Conservation (phyloP, 208 protist genomes). For the Crithidia sp. region DNA sequence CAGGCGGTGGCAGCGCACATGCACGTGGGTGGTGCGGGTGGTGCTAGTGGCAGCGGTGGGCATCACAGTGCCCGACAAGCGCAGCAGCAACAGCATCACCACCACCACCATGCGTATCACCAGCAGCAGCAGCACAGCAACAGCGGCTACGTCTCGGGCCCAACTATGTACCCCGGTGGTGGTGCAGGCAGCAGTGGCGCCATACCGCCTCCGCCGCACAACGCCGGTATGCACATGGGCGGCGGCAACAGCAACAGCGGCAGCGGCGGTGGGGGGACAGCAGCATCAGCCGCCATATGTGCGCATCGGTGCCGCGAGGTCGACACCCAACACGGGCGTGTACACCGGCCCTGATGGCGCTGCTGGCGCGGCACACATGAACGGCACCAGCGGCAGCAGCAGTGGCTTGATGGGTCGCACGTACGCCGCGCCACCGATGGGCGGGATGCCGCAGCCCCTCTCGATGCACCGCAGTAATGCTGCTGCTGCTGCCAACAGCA, state of each 20-base stretch:
- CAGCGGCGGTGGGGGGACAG: neutral
- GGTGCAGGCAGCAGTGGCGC: neutral
- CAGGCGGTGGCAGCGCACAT: neutral
- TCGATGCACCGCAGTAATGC: no score
- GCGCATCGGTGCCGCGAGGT: constrained; percentile 3
- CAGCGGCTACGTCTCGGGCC: constrained; percentile 7
- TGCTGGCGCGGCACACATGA: no score
- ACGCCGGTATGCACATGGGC: neutral
- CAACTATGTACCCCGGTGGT: neutral
- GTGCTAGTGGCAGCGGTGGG: neutral
- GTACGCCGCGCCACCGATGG: neutral
- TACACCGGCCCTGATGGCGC: no score
- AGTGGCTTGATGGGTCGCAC: constrained; percentile 7
- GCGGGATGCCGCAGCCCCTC: neutral
- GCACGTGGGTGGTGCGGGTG: constrained; percentile 1
- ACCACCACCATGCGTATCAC: neutral
- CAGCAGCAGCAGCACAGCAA: neutral
- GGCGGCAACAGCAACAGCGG: neutral
- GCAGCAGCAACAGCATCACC: constrained; percentile 7
- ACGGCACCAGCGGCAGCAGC: neutral
- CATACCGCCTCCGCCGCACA: neutral
- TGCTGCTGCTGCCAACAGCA: constrained; percentile 1
- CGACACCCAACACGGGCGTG: neutral
- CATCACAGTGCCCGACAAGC: constrained; percentile 13
- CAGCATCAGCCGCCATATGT: constrained; percentile 18